Evolutionary conservation across 31 red algal species (phyloP).

Genomic region (Endocladia muricata): DNA sequence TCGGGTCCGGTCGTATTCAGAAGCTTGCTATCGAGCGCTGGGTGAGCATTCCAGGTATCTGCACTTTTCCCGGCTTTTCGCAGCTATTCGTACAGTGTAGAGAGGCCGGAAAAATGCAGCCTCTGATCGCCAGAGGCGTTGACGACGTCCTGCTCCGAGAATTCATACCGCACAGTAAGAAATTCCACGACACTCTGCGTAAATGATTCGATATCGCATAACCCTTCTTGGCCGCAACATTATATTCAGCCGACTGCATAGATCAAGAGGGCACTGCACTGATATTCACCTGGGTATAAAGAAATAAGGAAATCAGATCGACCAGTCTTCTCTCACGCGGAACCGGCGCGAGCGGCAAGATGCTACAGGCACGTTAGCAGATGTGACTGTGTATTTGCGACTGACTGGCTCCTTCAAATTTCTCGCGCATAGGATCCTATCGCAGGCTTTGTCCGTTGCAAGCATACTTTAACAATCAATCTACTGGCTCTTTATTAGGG

Average conservation of each 20-base stretch:
- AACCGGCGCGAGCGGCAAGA: not conserved
- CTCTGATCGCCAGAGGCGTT: constrained; percentile 25
- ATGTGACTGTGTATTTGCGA: not conserved
- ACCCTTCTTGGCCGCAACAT: not conserved
- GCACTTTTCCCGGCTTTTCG: constrained; percentile 18
- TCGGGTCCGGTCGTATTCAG: constrained; percentile 31
- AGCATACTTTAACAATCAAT: constrained; percentile 16
- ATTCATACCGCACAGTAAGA: not conserved
- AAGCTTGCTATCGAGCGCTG: constrained; percentile 22
- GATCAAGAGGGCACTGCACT: not conserved
- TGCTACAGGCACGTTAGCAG: not conserved
- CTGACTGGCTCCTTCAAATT: constrained; percentile 21
- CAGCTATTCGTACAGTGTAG: constrained; percentile 33
- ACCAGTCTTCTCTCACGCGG: not conserved
- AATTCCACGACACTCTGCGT: not conserved
- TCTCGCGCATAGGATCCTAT: constrained; percentile 7
- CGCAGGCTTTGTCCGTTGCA: constrained; percentile 5
- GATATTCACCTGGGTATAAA: constrained; percentile 2
- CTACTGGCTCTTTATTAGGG: not conserved
- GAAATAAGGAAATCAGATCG: constrained; percentile 4
- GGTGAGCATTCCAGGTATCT: constrained; percentile 5
- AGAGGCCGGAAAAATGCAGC: not conserved
- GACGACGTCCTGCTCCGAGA: constrained; percentile 22
- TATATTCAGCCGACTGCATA: constrained; percentile 11
- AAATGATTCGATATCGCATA: not conserved